phyloP scores from a whole-genome alignment of 2,329 filamentous ascomycete species.

The Iodosphaeria phyllophila region DNA sequence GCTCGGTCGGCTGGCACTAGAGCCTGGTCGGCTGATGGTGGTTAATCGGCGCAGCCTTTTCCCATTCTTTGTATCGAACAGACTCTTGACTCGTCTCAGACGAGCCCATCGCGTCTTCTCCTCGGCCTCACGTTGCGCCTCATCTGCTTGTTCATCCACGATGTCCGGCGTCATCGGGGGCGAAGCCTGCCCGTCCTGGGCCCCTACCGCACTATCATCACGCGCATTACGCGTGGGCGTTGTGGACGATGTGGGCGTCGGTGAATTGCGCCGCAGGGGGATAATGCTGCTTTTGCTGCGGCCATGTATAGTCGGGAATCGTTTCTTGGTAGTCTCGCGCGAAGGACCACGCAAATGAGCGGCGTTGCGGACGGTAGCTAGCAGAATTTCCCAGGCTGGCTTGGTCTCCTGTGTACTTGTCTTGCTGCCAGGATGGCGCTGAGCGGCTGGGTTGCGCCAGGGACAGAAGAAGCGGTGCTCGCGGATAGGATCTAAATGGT shows the following conservation, averaged over 20 bases:
- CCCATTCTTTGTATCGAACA: slow-evolving; percentile 46
- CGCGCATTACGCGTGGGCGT: no score
- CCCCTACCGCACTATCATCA: no score
- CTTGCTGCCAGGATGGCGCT: slow-evolving; percentile 29
- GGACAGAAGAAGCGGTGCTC: slow-evolving; percentile 76
- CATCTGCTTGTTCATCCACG: slow-evolving; percentile 18
- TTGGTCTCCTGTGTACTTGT: slow-evolving; percentile 16
- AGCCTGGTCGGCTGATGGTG: slow-evolving; percentile 22
- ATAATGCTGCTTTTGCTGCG: slow-evolving; percentile 9
- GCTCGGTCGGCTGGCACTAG: slow-evolving; percentile 11
- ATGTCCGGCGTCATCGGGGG: slow-evolving; percentile 7
- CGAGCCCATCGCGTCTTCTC: slow-evolving; percentile 60
- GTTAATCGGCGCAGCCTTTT: slow-evolving; percentile 25
- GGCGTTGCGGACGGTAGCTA: slow-evolving; percentile 38
- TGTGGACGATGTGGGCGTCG: not conserved
- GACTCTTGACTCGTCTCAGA: slow-evolving; percentile 49
- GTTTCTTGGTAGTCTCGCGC: slow-evolving; percentile 8
- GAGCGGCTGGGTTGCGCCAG: slow-evolving; percentile 49
- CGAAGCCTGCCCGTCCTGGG: slow-evolving; percentile 5
- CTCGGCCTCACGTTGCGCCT: slow-evolving; percentile 33
- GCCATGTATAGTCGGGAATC: slow-evolving; percentile 13
- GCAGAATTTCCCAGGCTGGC: slow-evolving; percentile 35
- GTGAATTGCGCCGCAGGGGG: not conserved
- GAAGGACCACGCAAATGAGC: slow-evolving; percentile 26
- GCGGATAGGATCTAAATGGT: slow-evolving; percentile 45